phyloP scores from a whole-genome alignment of 1,284 basidiomycete species.

The Ceratobasidium sp. region DNA sequence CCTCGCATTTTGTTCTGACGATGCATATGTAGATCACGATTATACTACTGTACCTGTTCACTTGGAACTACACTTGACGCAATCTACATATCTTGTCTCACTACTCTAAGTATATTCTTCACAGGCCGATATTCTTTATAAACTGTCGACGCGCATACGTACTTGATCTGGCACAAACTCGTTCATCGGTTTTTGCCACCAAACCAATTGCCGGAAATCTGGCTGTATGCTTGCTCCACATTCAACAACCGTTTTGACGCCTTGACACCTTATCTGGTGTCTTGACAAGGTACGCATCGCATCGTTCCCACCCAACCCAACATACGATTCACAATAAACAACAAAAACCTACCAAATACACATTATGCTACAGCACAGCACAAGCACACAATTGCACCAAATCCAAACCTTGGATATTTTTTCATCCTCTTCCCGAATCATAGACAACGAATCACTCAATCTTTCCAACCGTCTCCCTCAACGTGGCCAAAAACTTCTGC shows the following conservation, averaged over 20 bases:
- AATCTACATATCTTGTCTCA: not conserved
- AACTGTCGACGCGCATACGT: too few relatives aligned
- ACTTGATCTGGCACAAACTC: too few relatives aligned
- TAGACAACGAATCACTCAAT: not conserved
- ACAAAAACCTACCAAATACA: not conserved
- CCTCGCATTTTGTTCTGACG: not conserved
- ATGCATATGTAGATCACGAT: not conserved
- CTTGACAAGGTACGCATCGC: not conserved
- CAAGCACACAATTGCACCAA: not conserved
- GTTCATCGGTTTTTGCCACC: too few relatives aligned
- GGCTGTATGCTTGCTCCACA: not conserved
- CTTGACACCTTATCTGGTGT: not conserved
- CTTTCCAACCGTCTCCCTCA: constrained; percentile 5
- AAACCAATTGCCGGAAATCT: not conserved
- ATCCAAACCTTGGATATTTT: not conserved
- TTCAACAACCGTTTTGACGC: not conserved
- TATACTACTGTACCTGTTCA: not conserved
- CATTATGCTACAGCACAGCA: not conserved
- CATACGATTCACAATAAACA: not conserved
- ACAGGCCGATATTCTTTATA: too few relatives aligned
- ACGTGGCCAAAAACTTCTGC: not conserved
- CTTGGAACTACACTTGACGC: not conserved
- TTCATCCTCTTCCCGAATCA: not conserved
- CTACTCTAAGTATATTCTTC: not conserved
- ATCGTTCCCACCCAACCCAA: not conserved